Base-by-base conservation (phyloP, 1,139 yeast species). In the Kluyveromyces marxianus region DNA sequence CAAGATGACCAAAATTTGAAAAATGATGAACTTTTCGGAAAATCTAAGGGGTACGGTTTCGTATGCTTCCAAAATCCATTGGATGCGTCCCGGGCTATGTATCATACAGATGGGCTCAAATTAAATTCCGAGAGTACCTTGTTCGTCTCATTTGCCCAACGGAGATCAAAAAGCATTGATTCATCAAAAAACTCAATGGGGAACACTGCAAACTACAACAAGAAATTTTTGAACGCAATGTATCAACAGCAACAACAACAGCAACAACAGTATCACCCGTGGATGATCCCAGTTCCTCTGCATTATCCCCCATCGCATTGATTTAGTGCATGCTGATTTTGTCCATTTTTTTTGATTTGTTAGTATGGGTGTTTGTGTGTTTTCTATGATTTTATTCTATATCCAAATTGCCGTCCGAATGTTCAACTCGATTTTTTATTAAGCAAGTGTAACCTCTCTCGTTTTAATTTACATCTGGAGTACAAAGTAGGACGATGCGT, bases 31-130 rank as follows among this genome's bases (percentile, higher is more conserved):
- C 44, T 53, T 4, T 25, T 54, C 29, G 70, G 70, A 0, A 33
- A 54, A 0, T 67, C 76, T 0, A 67, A 72, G 47, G 78, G 79
- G 0, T 75, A 70, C 54, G 80, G 79, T 0, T 75, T 75, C 57
- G 78, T 75, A 10, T 74, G 77, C 47, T 75, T 69, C 55, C 66
- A 66, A 45, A 67, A 69, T 34, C 70, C 75, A 7, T 52, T 68
- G 7, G 75, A 72, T 54, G 79, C 79, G 0, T 71, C 76, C 1
- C 63, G 67, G 37, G 79, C 79, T 0, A 57, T 74, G 32, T 58
- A 71, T 25, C 64, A 67, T 10, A 72, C 75, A 62, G 67, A 74
- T 49, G 71, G 71, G 2, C 57, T 46, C 25, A 55, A 48, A 39
- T 41, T 59, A 4, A 51, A 54, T 25, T 49, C 50, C 6, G 51